Evolutionary conservation across 768 basidiomycete species (phyloP).

Genomic region (Kwoniella dendrophila): DNA sequence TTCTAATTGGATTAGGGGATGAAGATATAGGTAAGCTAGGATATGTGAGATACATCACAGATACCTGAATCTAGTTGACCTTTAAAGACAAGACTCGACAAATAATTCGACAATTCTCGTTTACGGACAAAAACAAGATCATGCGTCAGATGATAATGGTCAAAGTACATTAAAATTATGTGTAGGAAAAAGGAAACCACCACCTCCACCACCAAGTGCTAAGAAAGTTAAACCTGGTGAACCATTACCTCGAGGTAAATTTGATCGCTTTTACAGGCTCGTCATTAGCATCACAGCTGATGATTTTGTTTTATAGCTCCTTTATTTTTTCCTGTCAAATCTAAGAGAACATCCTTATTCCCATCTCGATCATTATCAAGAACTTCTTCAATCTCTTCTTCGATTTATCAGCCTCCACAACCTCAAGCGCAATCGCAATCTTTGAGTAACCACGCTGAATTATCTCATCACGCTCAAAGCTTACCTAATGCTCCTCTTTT

Average conservation of each 20-base stretch:
- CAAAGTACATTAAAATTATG: slow-evolving; percentile 26
- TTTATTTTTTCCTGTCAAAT: slow-evolving; percentile 43
- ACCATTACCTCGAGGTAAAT: slow-evolving; percentile 51
- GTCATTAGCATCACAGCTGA: neutral
- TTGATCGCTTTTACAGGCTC: neutral
- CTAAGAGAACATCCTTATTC: slow-evolving; percentile 39
- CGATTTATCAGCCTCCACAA: slow-evolving; percentile 40
- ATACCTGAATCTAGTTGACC: neutral
- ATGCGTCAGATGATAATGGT: neutral
- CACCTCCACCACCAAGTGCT: slow-evolving; percentile 25
- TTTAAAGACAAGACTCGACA: slow-evolving; percentile 24
- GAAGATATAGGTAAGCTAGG: slow-evolving; percentile 42
- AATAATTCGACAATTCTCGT: slow-evolving; percentile 56
- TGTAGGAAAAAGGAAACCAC: slow-evolving; percentile 41
- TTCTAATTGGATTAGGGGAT: slow-evolving; percentile 51
- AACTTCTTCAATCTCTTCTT: slow-evolving; percentile 29
- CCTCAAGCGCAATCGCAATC: slow-evolving; percentile 10
- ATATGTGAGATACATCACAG: no score
- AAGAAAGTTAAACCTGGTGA: slow-evolving; percentile 50
- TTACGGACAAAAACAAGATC: slow-evolving; percentile 41
- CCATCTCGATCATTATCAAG: slow-evolving; percentile 35
- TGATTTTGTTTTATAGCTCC: slow-evolving; percentile 25
- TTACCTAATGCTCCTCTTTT: slow-evolving; percentile 29
- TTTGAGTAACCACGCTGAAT: no score
- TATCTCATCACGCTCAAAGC: neutral